These are phyloP conservation scores for Dissophora ornata DNA, from an alignment of 192 early-diverging fungal genomes.

Conservation along the genomic window DNA sequence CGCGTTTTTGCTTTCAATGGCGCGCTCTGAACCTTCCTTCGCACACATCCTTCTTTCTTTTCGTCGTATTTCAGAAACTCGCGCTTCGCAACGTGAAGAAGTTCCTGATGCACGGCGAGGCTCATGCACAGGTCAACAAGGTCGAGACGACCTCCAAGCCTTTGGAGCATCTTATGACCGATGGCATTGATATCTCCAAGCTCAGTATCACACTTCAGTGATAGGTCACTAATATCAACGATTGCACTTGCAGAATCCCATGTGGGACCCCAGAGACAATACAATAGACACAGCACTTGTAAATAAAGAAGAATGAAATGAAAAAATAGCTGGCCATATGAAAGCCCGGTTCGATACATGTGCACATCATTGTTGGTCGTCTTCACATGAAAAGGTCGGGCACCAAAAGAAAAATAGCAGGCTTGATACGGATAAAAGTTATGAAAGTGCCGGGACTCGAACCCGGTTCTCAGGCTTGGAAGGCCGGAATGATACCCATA, in stretches of 20 bases:
- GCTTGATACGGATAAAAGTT: too few species aligned
- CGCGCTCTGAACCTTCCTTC: neutral
- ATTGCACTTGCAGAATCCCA: too few species aligned
- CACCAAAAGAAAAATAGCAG: too few species aligned
- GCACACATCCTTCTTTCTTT: neutral
- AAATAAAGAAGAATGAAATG: too few species aligned
- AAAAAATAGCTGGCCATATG: too few species aligned
- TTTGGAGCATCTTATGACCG: constrained; percentile 33
- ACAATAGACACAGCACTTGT: too few species aligned
- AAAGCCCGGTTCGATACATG: too few species aligned
- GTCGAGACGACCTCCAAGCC: constrained; percentile 7
- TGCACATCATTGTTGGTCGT: too few species aligned
- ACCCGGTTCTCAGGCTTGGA: constrained; percentile 59
- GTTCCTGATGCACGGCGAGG: constrained; percentile 42
- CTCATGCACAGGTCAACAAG: constrained; percentile 29
- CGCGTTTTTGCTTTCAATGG: neutral
- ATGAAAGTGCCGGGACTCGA: constrained; percentile 58
- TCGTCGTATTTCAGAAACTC: constrained; percentile 24
- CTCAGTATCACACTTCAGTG: constrained; percentile 32
- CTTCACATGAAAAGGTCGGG: too few species aligned
- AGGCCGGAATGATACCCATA: constrained; percentile 58
- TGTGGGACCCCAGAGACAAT: too few species aligned
- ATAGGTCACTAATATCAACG: too few species aligned
- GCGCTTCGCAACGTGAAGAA: constrained; percentile 30
- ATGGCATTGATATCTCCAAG: constrained; percentile 46